These are phyloP conservation scores for Chlorella vulgaris DNA, from an alignment of 139 green algal genomes.

Conservation along the genomic window DNA sequence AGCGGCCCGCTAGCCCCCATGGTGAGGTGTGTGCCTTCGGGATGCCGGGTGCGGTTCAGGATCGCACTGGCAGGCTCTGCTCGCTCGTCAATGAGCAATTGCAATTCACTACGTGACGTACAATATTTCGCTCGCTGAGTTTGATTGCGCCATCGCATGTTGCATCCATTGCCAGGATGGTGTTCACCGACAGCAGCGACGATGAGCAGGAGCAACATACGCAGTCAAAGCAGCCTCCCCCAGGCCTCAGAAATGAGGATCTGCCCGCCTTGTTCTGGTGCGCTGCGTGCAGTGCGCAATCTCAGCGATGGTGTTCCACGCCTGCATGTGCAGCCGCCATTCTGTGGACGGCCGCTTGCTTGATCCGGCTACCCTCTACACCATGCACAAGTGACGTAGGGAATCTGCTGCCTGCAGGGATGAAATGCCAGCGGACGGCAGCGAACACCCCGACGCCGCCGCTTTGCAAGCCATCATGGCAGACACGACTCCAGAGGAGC, in stretches of 20 bases:
- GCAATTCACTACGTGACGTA: not conserved
- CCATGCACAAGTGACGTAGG: not conserved
- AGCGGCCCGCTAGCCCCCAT: not conserved
- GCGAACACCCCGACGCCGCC: constrained; percentile 62
- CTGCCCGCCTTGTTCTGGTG: constrained; percentile 27
- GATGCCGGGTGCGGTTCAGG: not conserved
- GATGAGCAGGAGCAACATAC: not conserved
- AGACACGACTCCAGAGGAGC: constrained; percentile 75
- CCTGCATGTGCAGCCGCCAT: not conserved
- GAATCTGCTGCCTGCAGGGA: constrained; percentile 50
- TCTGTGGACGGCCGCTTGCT: not conserved
- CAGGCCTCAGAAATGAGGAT: constrained; percentile 26
- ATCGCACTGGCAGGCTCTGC: too few species aligned
- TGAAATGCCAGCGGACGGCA: constrained; percentile 60
- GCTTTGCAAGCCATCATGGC: constrained; percentile 75
- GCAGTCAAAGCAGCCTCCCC: not conserved
- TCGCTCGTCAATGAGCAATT: not conserved
- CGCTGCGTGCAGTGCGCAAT: not conserved
- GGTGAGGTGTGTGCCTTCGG: not conserved
- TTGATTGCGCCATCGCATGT: not conserved
- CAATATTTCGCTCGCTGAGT: too few species aligned
- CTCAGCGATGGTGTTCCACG: not conserved
- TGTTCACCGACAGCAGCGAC: constrained; percentile 4
- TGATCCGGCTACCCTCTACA: not conserved
- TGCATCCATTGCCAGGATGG: not conserved